Evolutionary conservation across 306 rosid genomes (phyloP).

Genomic region (Inga leiocalycina): DNA sequence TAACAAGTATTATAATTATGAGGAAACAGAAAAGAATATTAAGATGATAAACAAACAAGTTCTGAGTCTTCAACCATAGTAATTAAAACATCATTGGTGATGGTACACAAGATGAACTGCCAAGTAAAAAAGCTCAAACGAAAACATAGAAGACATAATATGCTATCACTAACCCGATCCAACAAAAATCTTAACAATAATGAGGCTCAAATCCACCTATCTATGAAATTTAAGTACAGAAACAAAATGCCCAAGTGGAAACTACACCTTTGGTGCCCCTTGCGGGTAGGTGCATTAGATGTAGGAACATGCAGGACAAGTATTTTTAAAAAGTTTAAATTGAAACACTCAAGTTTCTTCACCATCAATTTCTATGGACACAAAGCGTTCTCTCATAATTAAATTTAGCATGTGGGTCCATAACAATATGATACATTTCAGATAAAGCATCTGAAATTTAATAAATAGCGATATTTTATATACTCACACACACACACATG

Average conservation of each 20-base stretch:
- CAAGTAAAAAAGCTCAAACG: not conserved
- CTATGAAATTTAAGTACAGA: not conserved
- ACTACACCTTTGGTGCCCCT: not conserved
- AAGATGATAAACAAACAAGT: not conserved
- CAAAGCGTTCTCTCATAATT: not conserved
- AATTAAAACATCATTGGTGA: not conserved
- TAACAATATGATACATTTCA: not conserved
- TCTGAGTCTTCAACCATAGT: not conserved
- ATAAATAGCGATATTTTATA: not conserved
- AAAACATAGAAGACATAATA: not conserved
- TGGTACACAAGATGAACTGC: not conserved
- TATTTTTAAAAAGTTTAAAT: not conserved
- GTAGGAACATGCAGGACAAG: not conserved
- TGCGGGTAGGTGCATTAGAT: not conserved
- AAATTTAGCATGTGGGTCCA: not conserved
- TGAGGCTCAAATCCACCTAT: constrained; percentile 26
- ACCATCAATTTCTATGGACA: not conserved
- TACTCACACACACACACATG: not conserved
- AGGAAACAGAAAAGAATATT: not conserved
- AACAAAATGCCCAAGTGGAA: constrained; percentile 13
- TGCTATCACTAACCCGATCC: not conserved
- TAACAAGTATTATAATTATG: not conserved
- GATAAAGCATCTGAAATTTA: not conserved
- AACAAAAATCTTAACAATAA: not conserved
- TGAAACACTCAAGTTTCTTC: not conserved